Evolutionary conservation across 495 filamentous ascomycete species (phyloP).

Genomic region (Umbilicaria muhlenbergii): DNA sequence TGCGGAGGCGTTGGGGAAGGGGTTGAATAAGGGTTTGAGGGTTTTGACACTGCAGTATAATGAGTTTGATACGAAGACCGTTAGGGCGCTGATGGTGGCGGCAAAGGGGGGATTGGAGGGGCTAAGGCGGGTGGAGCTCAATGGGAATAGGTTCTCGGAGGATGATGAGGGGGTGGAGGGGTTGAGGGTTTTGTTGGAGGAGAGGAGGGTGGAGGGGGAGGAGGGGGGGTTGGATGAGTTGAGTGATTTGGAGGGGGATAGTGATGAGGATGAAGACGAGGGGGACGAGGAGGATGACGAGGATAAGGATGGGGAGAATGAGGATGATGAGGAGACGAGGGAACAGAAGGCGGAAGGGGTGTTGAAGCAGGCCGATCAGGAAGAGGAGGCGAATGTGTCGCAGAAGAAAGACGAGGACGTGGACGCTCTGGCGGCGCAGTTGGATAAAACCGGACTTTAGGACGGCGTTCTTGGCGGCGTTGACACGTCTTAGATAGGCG

Average conservation of each 20-base stretch:
- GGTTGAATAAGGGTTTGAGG: constrained; percentile 61
- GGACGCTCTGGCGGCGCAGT: constrained; percentile 58
- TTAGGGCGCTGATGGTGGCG: constrained; percentile 52
- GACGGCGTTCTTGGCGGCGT: not conserved
- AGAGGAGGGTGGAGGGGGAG: constrained; percentile 36
- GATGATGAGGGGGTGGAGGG: constrained; percentile 51
- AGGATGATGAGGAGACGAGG: constrained; percentile 23
- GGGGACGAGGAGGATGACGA: constrained; percentile 46
- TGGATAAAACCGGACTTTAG: constrained; percentile 46
- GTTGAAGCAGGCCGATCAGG: constrained; percentile 53
- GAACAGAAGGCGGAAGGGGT: constrained; percentile 26
- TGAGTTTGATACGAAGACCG: constrained; percentile 63
- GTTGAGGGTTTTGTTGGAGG: constrained; percentile 33
- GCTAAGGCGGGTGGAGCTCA: constrained; percentile 74
- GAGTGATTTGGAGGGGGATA: constrained; percentile 50
- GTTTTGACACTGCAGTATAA: constrained; percentile 82
- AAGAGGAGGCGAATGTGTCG: constrained; percentile 56
- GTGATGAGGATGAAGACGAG: constrained; percentile 52
- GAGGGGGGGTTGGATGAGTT: constrained; percentile 75
- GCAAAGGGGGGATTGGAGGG: constrained; percentile 47
- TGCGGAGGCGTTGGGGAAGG: constrained; percentile 54
- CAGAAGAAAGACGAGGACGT: constrained; percentile 64
- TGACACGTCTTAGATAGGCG: too few relatives aligned
- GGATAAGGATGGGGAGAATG: constrained; percentile 38
- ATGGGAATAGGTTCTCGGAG: constrained; percentile 88